Evolutionary conservation across 495 filamentous ascomycete species (phyloP), one percentile per base, ranked within the genome.

Genomic region (Podospora appendiculata): DNA sequence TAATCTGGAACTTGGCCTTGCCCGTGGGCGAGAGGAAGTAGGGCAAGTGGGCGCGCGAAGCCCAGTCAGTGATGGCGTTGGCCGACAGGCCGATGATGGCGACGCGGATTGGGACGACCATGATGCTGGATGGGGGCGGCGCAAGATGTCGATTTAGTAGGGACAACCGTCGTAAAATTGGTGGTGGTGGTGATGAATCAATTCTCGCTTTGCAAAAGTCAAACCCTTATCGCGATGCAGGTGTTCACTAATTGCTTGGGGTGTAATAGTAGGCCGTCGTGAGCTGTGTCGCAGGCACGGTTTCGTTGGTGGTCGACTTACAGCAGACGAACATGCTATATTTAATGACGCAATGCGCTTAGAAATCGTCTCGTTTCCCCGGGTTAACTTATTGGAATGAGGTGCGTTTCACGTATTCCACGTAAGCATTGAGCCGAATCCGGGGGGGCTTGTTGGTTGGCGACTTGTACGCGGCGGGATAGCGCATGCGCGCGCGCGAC

Each of bases 1-100:
- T 63, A 51, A 82, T 67, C 32, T 70, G 58, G 60, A 74, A 79
- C 19, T 19, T 14, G 38, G 38, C 10, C 38, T 19, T 46, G 16
- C 16, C 44, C 16, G 70, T 56, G 46, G 59, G 54, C 18, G 49
- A 54, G 8, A 60, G 58, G 25, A 76, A 61, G 50, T 58, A 68
- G 9, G 70, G 67, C 4, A 80, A 65, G 58, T 80, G 79, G 4
- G 73, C 72, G 9, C 35, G 45, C 8, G 57, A 58, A 3, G 73
- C 70, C 79, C 78, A 81, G 16, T 50, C 58, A 1, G 58, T 48
- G 10, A 50, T n/a, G 8, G 8, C 32, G 64, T 41, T 45, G 19
- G 52, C 12, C 18, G 25, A 62, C 69, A 77, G 72, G 8, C 75
- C 75, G 51, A 79, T 75, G 49, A 79, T 48, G 39, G 62, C 74